Evolutionary conservation across 768 basidiomycete species (phyloP).

Genomic region (Calocybe indica): DNA sequence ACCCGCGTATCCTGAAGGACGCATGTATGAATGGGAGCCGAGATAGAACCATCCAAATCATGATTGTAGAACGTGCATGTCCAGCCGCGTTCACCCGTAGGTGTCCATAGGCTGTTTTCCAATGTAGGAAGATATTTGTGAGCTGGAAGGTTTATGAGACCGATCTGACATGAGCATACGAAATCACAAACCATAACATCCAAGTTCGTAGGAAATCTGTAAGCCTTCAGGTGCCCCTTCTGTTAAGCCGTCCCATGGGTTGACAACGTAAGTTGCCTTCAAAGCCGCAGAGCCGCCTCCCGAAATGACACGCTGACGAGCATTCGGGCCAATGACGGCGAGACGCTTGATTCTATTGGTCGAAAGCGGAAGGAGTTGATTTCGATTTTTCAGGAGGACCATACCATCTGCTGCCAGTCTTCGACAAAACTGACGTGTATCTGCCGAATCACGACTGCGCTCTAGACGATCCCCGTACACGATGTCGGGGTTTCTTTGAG

Average conservation of each 20-base stretch:
- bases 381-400: conserved; percentile 62
- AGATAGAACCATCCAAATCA: conserved; percentile 40
- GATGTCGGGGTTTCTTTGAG: conserved; percentile 48
- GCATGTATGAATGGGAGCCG: conserved; percentile 38
- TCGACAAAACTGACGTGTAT: conserved; percentile 47
- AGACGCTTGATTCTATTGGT: conserved; percentile 35
- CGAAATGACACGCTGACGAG: conserved; percentile 58
- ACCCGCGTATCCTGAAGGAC: conserved; percentile 54
- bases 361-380: conserved; percentile 48
- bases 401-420: conserved; percentile 55
- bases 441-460: conserved; percentile 46
- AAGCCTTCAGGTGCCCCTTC: conserved; percentile 42
- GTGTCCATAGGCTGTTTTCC: conserved; percentile 51
- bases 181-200: conserved; percentile 51
- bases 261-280: conserved; percentile 58
- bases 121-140: conserved; percentile 67
- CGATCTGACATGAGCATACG: neutral
- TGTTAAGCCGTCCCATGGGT: conserved; percentile 56
- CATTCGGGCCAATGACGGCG: conserved; percentile 67
- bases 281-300: conserved; percentile 77
- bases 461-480: conserved; percentile 60
- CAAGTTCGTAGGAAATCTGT: conserved; percentile 51
- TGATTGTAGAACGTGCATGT: conserved; percentile 57
- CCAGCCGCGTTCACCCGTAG: conserved; percentile 54
- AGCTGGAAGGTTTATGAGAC: conserved; percentile 26